These are phyloP conservation scores for Chlorencoelia australis DNA, from an alignment of 2,329 filamentous ascomycete genomes.

Conservation along the genomic window DNA sequence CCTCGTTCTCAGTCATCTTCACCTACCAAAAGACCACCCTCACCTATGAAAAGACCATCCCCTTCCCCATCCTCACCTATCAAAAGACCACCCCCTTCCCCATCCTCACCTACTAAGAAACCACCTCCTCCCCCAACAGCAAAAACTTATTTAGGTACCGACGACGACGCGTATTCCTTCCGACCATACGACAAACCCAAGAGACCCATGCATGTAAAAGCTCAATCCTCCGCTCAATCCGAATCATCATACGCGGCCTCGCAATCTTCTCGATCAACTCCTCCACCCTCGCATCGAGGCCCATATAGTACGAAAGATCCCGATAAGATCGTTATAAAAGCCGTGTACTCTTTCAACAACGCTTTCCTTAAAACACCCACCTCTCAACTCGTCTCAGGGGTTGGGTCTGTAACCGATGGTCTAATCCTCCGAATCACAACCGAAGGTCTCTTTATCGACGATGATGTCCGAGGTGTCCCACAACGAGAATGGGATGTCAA, in stretches of 20 bases:
- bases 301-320: slow-evolving; percentile 84
- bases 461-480: slow-evolving; percentile 82
- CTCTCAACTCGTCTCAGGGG: slow-evolving; percentile 79
- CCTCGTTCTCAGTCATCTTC: slow-evolving; percentile 18
- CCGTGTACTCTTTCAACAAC: slow-evolving; percentile 87
- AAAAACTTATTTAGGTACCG: slow-evolving; percentile 48
- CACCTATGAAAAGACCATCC: slow-evolving; percentile 23
- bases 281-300: slow-evolving; percentile 66
- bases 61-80: slow-evolving; percentile 1
- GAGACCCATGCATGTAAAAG: slow-evolving; percentile 41
- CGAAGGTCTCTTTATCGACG: slow-evolving; percentile 93
- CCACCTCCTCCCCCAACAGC: slow-evolving; percentile 41
- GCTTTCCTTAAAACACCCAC: slow-evolving; percentile 79
- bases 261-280: slow-evolving; percentile 70
- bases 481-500: slow-evolving; percentile 98
- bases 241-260: slow-evolving; percentile 83
- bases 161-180: slow-evolving; percentile 59
- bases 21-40: slow-evolving; percentile 25
- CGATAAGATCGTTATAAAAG: slow-evolving; percentile 91
- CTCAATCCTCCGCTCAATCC: slow-evolving; percentile 61
- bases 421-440: slow-evolving; percentile 86
- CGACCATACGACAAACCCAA: slow-evolving; percentile 67
- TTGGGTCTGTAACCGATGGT: slow-evolving; percentile 80
- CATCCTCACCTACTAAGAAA: slow-evolving; percentile 31
- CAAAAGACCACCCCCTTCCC: slow-evolving; percentile 23